Percentiles rank a stretch among this genome's conserved stretches.
These are phyloP conservation scores for Darksidea phi DNA, from an alignment of 495 filamentous ascomycete species.

Conservation along the genomic window DNA sequence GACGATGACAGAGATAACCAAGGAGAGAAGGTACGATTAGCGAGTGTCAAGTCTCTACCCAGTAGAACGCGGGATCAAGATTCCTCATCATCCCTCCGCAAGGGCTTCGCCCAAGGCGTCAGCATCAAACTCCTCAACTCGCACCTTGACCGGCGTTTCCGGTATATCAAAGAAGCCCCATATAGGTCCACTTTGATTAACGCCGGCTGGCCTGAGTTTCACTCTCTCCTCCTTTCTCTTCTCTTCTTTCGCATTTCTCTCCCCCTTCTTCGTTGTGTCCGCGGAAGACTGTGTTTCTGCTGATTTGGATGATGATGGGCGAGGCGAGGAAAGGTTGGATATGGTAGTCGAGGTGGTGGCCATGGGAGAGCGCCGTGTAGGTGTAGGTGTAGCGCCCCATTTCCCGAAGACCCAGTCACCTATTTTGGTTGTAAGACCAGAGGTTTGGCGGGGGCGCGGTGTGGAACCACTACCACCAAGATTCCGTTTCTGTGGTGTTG, in stretches of 20 bases:
- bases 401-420: conserved; percentile 44
- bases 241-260: not conserved
- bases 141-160: conserved; percentile 27
- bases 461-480: not conserved
- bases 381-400: conserved; percentile 40
- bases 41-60: not conserved
- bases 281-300: not conserved
- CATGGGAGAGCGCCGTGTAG: conserved; percentile 2
- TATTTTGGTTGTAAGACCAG: conserved; percentile 18
- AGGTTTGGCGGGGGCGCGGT: not conserved
- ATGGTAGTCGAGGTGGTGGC: not conserved
- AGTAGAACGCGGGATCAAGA: not conserved
- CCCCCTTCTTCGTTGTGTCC: not conserved
- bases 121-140: conserved; percentile 37
- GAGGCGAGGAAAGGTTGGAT: not conserved
- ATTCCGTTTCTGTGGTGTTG: conserved; percentile 28
- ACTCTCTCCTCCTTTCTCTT: not conserved
- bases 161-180: conserved; percentile 40
- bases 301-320: not conserved
- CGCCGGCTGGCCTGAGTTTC: conserved; percentile 36
- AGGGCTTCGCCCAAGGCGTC: conserved; percentile 40
- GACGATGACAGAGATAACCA: not conserved
- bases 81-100: conserved; percentile 7
- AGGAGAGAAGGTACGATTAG: conserved; percentile 1
- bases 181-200: conserved; percentile 43